Evolutionary conservation across 345 rosid genomes (phyloP).

Genomic region (Camelina sativa): DNA sequence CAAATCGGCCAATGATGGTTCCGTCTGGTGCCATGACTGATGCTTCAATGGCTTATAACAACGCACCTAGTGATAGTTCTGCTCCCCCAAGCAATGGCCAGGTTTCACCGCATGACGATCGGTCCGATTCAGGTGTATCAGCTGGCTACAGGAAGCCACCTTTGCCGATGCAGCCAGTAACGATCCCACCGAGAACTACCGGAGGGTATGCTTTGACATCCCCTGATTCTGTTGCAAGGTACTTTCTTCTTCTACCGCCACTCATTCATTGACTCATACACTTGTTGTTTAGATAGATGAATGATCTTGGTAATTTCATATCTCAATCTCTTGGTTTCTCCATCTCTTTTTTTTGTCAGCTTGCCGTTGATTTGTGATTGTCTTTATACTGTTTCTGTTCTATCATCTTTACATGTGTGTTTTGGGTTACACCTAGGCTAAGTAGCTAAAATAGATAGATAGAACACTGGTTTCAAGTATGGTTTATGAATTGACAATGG

Average conservation of each 20-base stretch:
- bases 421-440: neutral
- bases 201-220: conserved; percentile 59
- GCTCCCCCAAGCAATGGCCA: conserved; percentile 41
- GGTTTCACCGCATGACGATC: conserved; percentile 61
- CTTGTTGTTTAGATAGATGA: neutral
- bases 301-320: neutral
- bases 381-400: conserved; percentile 7
- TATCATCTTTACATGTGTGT: conserved; percentile 19
- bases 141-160: conserved; percentile 69
- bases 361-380: neutral
- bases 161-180: conserved; percentile 57
- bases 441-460: conserved; percentile 19
- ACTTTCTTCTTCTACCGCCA: conserved; percentile 14
- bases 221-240: conserved; percentile 82
- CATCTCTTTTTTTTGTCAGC: conserved; percentile 1
- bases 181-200: conserved; percentile 50
- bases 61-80: conserved; percentile 25
- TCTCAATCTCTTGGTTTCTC: neutral
- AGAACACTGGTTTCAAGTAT: conserved; percentile 9
- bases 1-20: conserved; percentile 45
- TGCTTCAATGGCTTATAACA: conserved; percentile 33
- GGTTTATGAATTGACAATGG: neutral
- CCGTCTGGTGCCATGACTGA: conserved; percentile 29
- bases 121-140: conserved; percentile 63
- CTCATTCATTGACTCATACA: neutral